Evolutionary conservation across 306 rosid genomes (phyloP), one percentile per base, ranked within the genome.

Genomic region (Mimosa bimucronata): DNA sequence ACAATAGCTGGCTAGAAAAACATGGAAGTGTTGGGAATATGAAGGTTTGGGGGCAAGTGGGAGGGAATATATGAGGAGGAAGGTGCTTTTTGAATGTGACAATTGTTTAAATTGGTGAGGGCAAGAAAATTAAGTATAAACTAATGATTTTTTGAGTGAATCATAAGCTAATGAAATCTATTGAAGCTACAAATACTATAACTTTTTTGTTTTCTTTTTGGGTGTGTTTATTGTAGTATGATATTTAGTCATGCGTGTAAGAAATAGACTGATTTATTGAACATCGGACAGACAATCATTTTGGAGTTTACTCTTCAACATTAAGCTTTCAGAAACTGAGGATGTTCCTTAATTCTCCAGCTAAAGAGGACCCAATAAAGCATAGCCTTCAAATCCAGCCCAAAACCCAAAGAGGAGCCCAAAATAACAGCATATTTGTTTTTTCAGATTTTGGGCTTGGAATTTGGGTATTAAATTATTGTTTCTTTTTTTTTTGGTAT

Each of bases 161-260:
- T 34, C 5, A 34, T 34, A 28, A 57, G 64, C 80, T 44, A 74
- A 41, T 45, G 30, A 30, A 77, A 29, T 45, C 45, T 48, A 77
- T 44, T 44, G 79, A 28, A 77, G 50, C 45, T 66, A 19, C 11
- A 12, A 5, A 13, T 28, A 12, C 7, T 7, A 42, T 10, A 25
- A 11, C 6, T 1, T 60, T 26, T 3, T 26, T 2, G 7, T 7
- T n/a, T 13, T 26, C 1, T 12, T 50, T 50, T 50, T 19, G 53
- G 57, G 11, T 8, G n/a, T 53, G 3, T 19, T 53, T 2, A n/a
- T 53, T 53, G 62, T 2, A 52, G 11, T 2, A 52, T 19, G 25
- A 58, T 21, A 5, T 23, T 9, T 9, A 11, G 31, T 21, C 14
- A 57, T 0, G 62, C 19, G 16, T 15, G 50, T 45, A 45, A 45